Conservation (phyloP, 768 basidiomycete species). For the Termitomyces sp. region DNA sequence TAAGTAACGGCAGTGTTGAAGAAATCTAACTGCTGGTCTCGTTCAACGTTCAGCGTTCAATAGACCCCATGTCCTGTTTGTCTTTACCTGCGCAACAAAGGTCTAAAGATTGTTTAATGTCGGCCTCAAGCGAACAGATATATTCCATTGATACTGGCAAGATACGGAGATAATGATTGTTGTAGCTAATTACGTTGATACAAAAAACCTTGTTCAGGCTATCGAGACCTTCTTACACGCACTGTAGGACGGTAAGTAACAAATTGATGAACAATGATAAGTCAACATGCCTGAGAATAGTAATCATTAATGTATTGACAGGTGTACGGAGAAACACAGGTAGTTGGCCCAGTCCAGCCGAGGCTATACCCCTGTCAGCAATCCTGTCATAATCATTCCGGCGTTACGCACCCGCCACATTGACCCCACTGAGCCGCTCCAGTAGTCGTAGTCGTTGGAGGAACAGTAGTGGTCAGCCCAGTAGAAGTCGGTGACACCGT, state of each 20-base stretch:
- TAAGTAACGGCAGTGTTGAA: too few species aligned
- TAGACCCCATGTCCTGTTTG: too few species aligned
- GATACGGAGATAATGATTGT: not conserved
- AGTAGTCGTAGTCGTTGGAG: constrained; percentile 12
- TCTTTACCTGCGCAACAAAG: not conserved
- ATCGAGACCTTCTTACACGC: not conserved
- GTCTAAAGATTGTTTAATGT: not conserved
- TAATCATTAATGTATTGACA: constrained; percentile 15
- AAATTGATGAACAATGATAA: not conserved
- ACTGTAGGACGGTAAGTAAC: not conserved
- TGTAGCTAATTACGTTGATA: not conserved
- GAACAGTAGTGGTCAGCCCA: constrained; percentile 13
- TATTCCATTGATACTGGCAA: not conserved
- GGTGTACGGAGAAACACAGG: constrained; percentile 18
- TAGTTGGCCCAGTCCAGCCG: constrained; percentile 23
- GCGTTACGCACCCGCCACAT: constrained; percentile 15
- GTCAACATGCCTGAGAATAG: constrained; percentile 18
- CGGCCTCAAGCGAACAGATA: not conserved
- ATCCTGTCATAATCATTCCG: not conserved
- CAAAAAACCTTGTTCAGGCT: not conserved
- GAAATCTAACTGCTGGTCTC: too few species aligned
- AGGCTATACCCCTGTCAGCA: constrained; percentile 11
- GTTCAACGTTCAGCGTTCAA: too few species aligned
- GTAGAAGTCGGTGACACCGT: constrained; percentile 12
- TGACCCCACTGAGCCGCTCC: constrained; percentile 18